These are phyloP conservation scores for Sporobolomyces roseus DNA, from an alignment of 768 basidiomycete genomes.

Conservation along the genomic window DNA sequence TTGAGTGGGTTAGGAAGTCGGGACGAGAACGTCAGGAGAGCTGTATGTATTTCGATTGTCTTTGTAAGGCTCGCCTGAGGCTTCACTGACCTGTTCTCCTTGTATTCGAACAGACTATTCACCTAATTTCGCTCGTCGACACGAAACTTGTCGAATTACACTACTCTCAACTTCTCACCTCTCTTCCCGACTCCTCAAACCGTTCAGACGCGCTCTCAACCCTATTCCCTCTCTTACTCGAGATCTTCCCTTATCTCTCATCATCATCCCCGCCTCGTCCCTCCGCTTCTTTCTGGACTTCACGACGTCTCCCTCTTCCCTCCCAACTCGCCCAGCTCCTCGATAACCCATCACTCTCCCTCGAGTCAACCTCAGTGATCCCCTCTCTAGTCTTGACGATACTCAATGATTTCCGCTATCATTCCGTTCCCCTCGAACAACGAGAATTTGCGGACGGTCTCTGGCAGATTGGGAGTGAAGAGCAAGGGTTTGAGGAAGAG, in stretches of 20 bases:
- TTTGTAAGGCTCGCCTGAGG: not conserved
- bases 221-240: not conserved
- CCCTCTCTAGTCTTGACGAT: slow-evolving; percentile 7
- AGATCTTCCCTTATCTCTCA: not conserved
- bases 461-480: not conserved
- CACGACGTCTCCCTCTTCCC: not conserved
- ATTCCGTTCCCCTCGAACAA: not conserved
- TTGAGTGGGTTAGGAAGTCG: not conserved
- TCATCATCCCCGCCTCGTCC: not conserved
- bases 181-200: not conserved
- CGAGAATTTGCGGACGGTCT: not conserved
- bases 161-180: not conserved
- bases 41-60: not conserved
- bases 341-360: too few relatives aligned
- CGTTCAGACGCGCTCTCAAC: not conserved
- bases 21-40: not conserved
- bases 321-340: not conserved
- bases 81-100: not conserved
- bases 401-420: slow-evolving; percentile 9
- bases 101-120: not conserved
- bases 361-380: not conserved
- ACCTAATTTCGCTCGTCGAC: not conserved
- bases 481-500: not conserved
- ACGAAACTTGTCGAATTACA: not conserved
- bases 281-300: too few relatives aligned